Percentiles rank a stretch among this genome's conserved stretches.
phyloP scores from a whole-genome alignment of 768 basidiomycete genomes.

The Pholiota microspora region DNA sequence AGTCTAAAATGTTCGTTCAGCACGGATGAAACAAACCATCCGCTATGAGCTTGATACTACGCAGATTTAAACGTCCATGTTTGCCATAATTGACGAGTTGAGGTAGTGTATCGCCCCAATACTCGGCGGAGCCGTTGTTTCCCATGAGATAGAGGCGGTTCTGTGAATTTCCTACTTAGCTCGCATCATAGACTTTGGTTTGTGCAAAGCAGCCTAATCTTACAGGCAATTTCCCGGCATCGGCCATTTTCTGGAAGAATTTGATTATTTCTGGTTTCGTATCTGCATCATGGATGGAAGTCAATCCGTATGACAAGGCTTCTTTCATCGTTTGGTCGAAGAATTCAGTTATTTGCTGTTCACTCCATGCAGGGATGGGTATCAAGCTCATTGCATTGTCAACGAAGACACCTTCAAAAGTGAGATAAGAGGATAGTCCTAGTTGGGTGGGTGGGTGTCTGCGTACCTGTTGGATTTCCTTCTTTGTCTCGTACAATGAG shows the following conservation, averaged over 20 bases:
- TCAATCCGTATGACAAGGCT: constrained; percentile 78
- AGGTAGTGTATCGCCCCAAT: constrained; percentile 67
- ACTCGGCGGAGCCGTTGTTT: constrained; percentile 45
- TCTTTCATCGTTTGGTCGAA: constrained; percentile 64
- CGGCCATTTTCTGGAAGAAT: constrained; percentile 62
- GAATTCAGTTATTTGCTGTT: constrained; percentile 54
- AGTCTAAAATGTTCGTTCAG: background rate
- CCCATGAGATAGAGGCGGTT: constrained; percentile 67
- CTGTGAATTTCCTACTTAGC: constrained; percentile 25
- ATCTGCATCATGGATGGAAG: constrained; percentile 83
- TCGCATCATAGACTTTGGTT: background rate
- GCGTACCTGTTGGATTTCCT: constrained; percentile 67
- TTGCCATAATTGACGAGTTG: constrained; percentile 58
- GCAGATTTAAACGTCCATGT: constrained; percentile 50
- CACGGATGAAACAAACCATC: constrained; percentile 52
- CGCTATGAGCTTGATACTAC: constrained; percentile 70
- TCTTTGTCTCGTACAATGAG: constrained; percentile 60
- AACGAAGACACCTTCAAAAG: constrained; percentile 65
- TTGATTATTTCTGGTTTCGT: constrained; percentile 47
- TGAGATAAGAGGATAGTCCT: background rate
- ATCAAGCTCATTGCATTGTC: constrained; percentile 88
- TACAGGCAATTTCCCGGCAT: constrained; percentile 62
- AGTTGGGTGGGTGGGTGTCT: background rate
- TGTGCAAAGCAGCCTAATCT: too few species aligned
- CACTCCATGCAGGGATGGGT: constrained; percentile 59